These are phyloP conservation scores for Acanthamoeba culbertsoni DNA, from an alignment of 208 protist species.

Conservation along the genomic window DNA sequence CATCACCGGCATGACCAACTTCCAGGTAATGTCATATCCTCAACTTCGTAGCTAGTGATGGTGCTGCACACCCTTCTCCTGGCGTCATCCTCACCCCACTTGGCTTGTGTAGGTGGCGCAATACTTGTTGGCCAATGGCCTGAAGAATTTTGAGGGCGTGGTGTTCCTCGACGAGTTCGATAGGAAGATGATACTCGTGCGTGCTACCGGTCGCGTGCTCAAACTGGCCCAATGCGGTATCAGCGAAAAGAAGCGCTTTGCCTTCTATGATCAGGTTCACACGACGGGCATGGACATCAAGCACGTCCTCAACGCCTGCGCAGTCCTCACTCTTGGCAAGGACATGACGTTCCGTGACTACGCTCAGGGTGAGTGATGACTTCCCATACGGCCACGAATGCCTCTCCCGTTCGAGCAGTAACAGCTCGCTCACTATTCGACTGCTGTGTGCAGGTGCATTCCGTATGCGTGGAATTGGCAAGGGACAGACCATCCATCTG, in stretches of 20 bases:
- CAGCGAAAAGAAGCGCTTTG: slow-evolving; percentile 88
- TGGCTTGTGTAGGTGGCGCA: slow-evolving; percentile 81
- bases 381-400: neutral
- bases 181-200: slow-evolving; percentile 92
- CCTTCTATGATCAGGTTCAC: slow-evolving; percentile 93
- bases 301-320: slow-evolving; percentile 88
- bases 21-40: slow-evolving; percentile 70
- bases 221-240: slow-evolving; percentile 92
- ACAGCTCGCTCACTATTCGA: neutral
- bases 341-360: slow-evolving; percentile 96
- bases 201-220: slow-evolving; percentile 85
- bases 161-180: slow-evolving; percentile 93
- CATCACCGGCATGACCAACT: slow-evolving; percentile 95
- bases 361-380: slow-evolving; percentile 85
- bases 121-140: slow-evolving; percentile 86
- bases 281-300: slow-evolving; percentile 96
- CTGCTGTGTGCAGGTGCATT: slow-evolving; percentile 65
- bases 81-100: neutral
- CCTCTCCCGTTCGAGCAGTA: neutral
- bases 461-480: slow-evolving; percentile 92
- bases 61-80: neutral
- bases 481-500: slow-evolving; percentile 90
- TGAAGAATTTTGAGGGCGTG: slow-evolving; percentile 90
- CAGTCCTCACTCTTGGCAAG: slow-evolving; percentile 93
- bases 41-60: neutral